Evolutionary conservation across 768 basidiomycete genomes (phyloP), one percentile per base, ranked within the genome.

Genomic region (Auriculariales sp.): DNA sequence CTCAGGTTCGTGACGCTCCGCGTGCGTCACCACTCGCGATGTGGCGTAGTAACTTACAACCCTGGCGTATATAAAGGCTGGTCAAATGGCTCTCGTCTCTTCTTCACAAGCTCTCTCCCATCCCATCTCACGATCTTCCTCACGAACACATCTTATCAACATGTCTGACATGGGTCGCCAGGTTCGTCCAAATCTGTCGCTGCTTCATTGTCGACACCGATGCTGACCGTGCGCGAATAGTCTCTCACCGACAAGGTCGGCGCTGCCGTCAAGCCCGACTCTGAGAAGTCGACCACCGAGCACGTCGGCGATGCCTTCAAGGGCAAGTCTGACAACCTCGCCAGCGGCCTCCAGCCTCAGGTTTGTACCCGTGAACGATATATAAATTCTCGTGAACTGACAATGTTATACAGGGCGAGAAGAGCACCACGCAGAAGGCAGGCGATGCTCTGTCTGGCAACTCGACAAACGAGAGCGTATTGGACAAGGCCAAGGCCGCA

Each of bases 241-340:
- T n/a, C n/a, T n/a, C 63, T 77, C 64, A 73, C 74, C 58, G 75
- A 78, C 69, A 80, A 79, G 66, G 70, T 68, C 46, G 52, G 58
- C 31, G 54, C 75, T 58, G 64, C 72, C 36, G 2, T 76, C 48
- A 77, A 79, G 77, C 77, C 77, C 56, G 77, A 79, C 55, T 73
- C 71, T 28, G 65, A 79, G 67, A 80, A 81, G 67, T 53, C 66
- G n/a, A 66, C 63, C 49, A 62, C 68, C 27, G 78, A 81, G 67
- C 68, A 75, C 22, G 54, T 66, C 7, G 61, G 69, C 45, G 79
- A 80, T 64, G 60, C 57, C 32, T 9, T 71, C 56, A 77, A 75
- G 57, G 71, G 75, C 53, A 65, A 59, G 49, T 51, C 60, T 34
- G 78, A 79, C 57, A 73, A 70, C 45, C 54, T 59, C 3, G 70